Evolutionary conservation across 2,329 filamentous ascomycete genomes (phyloP).

Genomic region (Pseudogymnoascus sp.): DNA sequence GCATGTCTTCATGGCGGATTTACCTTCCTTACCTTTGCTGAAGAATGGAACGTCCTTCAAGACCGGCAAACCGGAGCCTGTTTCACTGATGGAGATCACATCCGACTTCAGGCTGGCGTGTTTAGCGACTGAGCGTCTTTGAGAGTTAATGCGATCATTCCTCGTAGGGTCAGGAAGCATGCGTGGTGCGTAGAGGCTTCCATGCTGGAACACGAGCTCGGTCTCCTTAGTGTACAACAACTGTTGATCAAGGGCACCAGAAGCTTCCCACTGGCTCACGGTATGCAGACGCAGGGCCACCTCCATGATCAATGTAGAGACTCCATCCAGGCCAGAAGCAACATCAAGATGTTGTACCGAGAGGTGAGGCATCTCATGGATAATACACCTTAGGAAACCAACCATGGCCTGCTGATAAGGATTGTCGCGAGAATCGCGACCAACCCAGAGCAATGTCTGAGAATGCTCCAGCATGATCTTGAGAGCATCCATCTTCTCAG

Average conservation of each 20-base stretch:
- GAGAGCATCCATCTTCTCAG: slow-evolving; percentile 19
- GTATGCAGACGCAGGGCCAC: not conserved
- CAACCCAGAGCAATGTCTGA: slow-evolving; percentile 20
- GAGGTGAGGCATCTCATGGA: not conserved
- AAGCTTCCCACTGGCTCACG: not conserved
- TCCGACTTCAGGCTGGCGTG: slow-evolving; percentile 2
- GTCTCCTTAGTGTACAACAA: not conserved
- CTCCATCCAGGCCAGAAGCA: not conserved
- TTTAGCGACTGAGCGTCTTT: slow-evolving; percentile 8
- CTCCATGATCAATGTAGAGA: not conserved
- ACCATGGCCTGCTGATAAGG: slow-evolving; percentile 17
- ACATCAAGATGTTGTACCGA: not conserved
- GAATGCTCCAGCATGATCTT: slow-evolving; percentile 17
- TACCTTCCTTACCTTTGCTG: slow-evolving; percentile 10
- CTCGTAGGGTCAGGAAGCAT: not conserved
- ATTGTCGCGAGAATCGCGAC: slow-evolving; percentile 12
- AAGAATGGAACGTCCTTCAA: slow-evolving; percentile 11
- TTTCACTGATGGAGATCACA: slow-evolving; percentile 10
- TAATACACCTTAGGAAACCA: not conserved
- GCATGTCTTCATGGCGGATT: slow-evolving; percentile 11
- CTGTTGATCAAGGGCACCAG: not conserved
- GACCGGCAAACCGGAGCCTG: slow-evolving; percentile 10
- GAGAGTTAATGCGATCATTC: slow-evolving; percentile 1
- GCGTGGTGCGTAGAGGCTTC: not conserved
- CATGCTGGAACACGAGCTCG: not conserved